These are phyloP conservation scores for Pythium aquatile DNA, from an alignment of 352 stramenopile species.

Conservation along the genomic window DNA sequence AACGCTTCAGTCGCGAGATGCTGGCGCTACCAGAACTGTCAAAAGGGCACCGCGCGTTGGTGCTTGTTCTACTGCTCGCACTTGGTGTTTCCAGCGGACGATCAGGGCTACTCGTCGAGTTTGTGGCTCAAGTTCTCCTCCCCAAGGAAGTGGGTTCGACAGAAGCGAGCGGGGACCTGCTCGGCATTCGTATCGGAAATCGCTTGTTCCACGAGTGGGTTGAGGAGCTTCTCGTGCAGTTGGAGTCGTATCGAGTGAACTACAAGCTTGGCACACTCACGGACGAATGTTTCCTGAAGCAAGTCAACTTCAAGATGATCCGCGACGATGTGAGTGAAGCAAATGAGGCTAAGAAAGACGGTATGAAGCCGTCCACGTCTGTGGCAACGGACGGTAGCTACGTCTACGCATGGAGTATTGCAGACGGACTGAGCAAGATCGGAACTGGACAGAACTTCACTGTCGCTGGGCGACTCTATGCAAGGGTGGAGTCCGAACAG, in stretches of 20 bases:
- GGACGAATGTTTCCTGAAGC: constrained; percentile 39
- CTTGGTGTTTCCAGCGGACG: constrained; percentile 59
- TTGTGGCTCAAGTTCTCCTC: constrained; percentile 33
- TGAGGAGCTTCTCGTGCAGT: constrained; percentile 32
- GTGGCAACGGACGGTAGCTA: constrained; percentile 69
- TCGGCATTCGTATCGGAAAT: constrained; percentile 8
- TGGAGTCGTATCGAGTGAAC: constrained; percentile 58
- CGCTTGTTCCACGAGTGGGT: constrained; percentile 43
- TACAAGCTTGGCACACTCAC: constrained; percentile 53
- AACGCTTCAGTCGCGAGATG: constrained; percentile 48
- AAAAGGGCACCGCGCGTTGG: constrained; percentile 31
- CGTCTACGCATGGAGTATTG: constrained; percentile 54
- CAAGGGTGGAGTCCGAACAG: constrained; percentile 24
- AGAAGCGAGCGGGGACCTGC: background rate
- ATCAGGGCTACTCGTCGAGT: constrained; percentile 50
- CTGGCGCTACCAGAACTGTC: constrained; percentile 25
- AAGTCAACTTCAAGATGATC: constrained; percentile 44
- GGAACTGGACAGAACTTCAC: constrained; percentile 73
- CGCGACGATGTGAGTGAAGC: background rate
- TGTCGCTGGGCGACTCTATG: constrained; percentile 68
- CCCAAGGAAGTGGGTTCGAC: background rate
- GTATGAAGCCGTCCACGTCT: constrained; percentile 17
- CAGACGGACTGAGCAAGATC: constrained; percentile 53
- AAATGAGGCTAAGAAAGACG: constrained; percentile 22
- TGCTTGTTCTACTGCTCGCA: constrained; percentile 49